phyloP scores from a whole-genome alignment of 306 rosid genomes.

The Hippophae rhamnoides region DNA sequence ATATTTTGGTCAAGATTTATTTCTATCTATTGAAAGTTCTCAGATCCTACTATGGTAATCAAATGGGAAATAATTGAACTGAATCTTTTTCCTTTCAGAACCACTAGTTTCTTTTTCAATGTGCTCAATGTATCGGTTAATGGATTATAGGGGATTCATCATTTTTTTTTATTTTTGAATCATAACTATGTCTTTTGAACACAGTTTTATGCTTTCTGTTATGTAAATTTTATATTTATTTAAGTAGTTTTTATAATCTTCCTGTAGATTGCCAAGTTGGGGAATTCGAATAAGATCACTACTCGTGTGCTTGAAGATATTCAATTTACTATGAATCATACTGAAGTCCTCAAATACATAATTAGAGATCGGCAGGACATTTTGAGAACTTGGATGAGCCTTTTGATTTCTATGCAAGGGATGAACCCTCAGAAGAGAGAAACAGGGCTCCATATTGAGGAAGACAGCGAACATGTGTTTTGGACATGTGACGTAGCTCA shows the following conservation, averaged over 20 bases:
- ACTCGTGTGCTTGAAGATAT: constrained; percentile 85
- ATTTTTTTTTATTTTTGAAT: no score
- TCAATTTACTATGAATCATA: constrained; percentile 91
- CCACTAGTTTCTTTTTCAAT: no score
- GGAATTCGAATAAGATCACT: constrained; percentile 52
- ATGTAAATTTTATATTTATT: background rate
- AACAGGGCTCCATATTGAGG: constrained; percentile 72
- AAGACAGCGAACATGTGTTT: constrained; percentile 66
- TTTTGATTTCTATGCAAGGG: constrained; percentile 80
- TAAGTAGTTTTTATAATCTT: constrained; percentile 2
- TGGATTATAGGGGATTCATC: no score
- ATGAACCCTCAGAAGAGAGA: constrained; percentile 93
- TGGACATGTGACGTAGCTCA: constrained; percentile 63
- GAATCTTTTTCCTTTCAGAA: no score
- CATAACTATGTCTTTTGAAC: background rate
- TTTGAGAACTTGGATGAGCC: constrained; percentile 76
- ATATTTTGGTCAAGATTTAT: no score
- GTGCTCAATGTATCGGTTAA: no score
- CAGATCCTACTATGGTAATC: no score
- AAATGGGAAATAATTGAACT: no score
- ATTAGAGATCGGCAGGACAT: constrained; percentile 70
- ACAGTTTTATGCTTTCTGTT: background rate
- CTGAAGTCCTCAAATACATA: constrained; percentile 56
- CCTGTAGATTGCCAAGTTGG: constrained; percentile 63
- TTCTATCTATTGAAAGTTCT: no score